These are phyloP conservation scores for Juncus effusus DNA, from an alignment of 176 grass and related monocot genomes.

Conservation along the genomic window DNA sequence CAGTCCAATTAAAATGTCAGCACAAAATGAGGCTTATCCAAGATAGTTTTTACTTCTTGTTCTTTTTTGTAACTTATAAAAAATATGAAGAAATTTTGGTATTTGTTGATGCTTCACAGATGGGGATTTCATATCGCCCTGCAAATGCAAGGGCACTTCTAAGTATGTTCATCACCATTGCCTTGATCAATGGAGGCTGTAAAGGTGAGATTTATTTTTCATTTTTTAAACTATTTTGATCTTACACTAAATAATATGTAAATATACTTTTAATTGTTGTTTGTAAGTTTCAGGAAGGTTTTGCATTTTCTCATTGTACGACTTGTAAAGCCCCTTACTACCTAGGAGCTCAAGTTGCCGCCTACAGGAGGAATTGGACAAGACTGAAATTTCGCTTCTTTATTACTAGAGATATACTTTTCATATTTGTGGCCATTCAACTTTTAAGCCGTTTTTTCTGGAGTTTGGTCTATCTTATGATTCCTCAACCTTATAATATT, in stretches of 20 bases:
- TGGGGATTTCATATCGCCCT: conserved; percentile 97
- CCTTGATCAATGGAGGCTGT: conserved; percentile 97
- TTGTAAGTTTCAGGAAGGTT: conserved; percentile 74
- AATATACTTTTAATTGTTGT: too few relatives aligned
- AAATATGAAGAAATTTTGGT: conserved; percentile 13
- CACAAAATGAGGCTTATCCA: too few relatives aligned
- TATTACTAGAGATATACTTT: conserved; percentile 94
- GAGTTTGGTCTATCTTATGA: background rate
- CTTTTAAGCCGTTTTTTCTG: conserved; percentile 48
- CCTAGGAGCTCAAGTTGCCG: conserved; percentile 85
- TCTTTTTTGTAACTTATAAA: too few relatives aligned
- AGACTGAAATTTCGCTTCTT: conserved; percentile 97
- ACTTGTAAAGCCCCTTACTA: conserved; percentile 99
- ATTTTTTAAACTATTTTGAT: too few relatives aligned
- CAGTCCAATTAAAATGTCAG: background rate
- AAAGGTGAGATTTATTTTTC: conserved; percentile 37
- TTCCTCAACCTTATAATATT: too few relatives aligned
- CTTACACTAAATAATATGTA: too few relatives aligned
- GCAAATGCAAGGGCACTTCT: conserved; percentile 96
- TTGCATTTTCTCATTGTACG: conserved; percentile 98
- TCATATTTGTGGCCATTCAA: conserved; percentile 90
- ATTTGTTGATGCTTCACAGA: conserved; percentile 46
- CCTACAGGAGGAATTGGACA: conserved; percentile 85
- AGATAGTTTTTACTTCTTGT: too few relatives aligned
- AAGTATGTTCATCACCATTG: conserved; percentile 98